These are phyloP conservation scores for Colletotrichum sp. DNA, from an alignment of 2,329 filamentous ascomycete genomes.

Conservation along the genomic window DNA sequence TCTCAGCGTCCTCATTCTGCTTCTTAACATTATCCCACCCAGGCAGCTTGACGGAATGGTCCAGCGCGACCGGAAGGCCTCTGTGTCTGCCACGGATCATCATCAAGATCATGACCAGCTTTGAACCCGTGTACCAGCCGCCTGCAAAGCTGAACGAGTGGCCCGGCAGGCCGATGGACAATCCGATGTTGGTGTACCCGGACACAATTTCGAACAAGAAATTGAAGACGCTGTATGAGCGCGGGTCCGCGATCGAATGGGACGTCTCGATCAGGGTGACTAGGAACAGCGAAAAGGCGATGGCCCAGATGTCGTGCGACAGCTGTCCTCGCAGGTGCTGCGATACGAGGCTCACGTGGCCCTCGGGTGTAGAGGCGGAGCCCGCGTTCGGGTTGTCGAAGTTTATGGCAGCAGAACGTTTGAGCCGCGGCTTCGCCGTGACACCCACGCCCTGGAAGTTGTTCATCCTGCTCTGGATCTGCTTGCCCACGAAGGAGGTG, in stretches of 20 bases:
- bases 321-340: slow-evolving; percentile 68
- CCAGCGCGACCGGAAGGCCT: slow-evolving; percentile 61
- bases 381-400: neutral
- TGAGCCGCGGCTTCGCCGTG: slow-evolving; percentile 22
- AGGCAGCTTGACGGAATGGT: slow-evolving; percentile 54
- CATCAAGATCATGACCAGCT: slow-evolving; percentile 62
- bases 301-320: slow-evolving; percentile 73
- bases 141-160: slow-evolving; percentile 61
- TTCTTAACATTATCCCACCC: slow-evolving; percentile 33
- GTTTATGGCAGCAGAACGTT: slow-evolving; percentile 6
- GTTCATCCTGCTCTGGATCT: slow-evolving; percentile 52
- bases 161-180: slow-evolving; percentile 61
- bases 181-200: slow-evolving; percentile 65
- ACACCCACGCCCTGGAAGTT: slow-evolving; percentile 51
- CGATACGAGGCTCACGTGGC: slow-evolving; percentile 53
- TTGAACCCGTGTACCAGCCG: slow-evolving; percentile 58
- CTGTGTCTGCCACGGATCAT: slow-evolving; percentile 62
- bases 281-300: slow-evolving; percentile 63
- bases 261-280: slow-evolving; percentile 65
- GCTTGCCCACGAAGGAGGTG: slow-evolving; percentile 56
- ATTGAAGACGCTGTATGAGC: slow-evolving; percentile 63
- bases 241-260: slow-evolving; percentile 56
- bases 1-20: slow-evolving; percentile 29
- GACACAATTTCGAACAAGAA: slow-evolving; percentile 63
- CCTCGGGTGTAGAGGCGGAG: slow-evolving; percentile 30